A percentile compares a stretch with the other conserved stretches of the same genome.
Conservation (phyloP, 176 grass and related monocot species). For the Olyra latifolia region DNA sequence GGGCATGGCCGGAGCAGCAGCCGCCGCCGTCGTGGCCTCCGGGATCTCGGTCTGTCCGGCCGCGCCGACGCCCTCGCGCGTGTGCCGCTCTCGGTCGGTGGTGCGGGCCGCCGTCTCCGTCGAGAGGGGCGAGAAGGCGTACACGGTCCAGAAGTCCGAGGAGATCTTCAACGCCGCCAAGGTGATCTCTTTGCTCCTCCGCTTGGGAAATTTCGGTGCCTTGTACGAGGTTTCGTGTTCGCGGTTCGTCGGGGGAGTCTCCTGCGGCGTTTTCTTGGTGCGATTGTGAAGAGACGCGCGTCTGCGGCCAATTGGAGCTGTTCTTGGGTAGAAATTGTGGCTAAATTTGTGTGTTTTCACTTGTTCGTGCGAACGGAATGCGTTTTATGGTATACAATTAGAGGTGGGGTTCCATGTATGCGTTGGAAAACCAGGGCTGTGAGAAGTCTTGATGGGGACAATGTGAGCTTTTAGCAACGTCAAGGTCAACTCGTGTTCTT, state of each 20-base stretch:
- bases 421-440: conserved; percentile 1
- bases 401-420: background rate
- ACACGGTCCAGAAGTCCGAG: conserved; percentile 63
- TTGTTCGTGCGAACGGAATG: background rate
- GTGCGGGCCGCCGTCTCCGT: conserved; percentile 63
- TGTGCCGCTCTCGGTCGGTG: background rate
- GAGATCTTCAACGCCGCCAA: conserved; percentile 90
- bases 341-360: background rate
- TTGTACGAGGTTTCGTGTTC: background rate
- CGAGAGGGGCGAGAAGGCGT: conserved; percentile 57
- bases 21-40: background rate
- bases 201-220: background rate
- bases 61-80: background rate
- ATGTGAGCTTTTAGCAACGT: background rate
- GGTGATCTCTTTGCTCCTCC: conserved; percentile 25
- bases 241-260: background rate
- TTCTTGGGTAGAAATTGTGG: background rate
- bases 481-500: conserved; percentile 14
- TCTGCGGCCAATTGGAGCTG: background rate
- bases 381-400: background rate
- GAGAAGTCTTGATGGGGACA: background rate
- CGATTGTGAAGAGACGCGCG: conserved; percentile 21
- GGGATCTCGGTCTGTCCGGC: conserved; percentile 19
- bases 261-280: background rate
- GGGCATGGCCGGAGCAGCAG: conserved; percentile 1